These are phyloP conservation scores for Escallonia herrerae DNA, from an alignment of 129 eudicot species.

Conservation along the genomic window DNA sequence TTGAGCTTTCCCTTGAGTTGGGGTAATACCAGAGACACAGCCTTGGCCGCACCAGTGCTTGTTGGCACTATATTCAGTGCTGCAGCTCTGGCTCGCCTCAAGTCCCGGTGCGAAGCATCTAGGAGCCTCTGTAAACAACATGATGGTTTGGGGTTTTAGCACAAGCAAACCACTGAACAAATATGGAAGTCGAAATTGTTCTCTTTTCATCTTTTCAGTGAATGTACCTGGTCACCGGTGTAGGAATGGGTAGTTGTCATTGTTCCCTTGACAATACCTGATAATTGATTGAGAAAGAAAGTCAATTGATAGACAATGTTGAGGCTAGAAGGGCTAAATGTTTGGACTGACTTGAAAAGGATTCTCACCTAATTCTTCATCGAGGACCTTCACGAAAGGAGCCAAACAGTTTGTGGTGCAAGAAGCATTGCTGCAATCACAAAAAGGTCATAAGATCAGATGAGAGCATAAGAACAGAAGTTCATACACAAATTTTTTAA, in stretches of 20 bases:
- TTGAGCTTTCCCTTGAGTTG: slow-evolving; percentile 97
- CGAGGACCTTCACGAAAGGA: slow-evolving; percentile 87
- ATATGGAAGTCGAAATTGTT: too few relatives aligned
- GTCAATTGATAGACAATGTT: not conserved
- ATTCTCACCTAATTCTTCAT: slow-evolving; percentile 74
- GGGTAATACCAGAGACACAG: slow-evolving; percentile 89
- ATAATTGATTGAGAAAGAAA: not conserved
- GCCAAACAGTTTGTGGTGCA: slow-evolving; percentile 99
- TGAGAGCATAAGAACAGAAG: not conserved
- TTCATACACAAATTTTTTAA: not conserved
- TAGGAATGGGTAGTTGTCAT: slow-evolving; percentile 99
- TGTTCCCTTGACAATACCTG: slow-evolving; percentile 92
- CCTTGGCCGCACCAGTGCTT: slow-evolving; percentile 99
- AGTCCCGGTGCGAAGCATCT: slow-evolving; percentile 95
- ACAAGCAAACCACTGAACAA: too few relatives aligned
- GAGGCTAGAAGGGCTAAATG: not conserved
- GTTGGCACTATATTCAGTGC: slow-evolving; percentile 97
- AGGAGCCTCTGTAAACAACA: slow-evolving; percentile 54
- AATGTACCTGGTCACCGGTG: slow-evolving; percentile 89
- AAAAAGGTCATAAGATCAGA: not conserved
- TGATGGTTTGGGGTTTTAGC: not conserved
- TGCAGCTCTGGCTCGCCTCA: slow-evolving; percentile 96
- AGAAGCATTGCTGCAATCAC: slow-evolving; percentile 77
- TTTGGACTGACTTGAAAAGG: not conserved
- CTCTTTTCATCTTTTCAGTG: not conserved